Percentiles rank a stretch among this genome's conserved stretches.
Conservation (phyloP, 768 basidiomycete species). For the Galerina marginata region DNA sequence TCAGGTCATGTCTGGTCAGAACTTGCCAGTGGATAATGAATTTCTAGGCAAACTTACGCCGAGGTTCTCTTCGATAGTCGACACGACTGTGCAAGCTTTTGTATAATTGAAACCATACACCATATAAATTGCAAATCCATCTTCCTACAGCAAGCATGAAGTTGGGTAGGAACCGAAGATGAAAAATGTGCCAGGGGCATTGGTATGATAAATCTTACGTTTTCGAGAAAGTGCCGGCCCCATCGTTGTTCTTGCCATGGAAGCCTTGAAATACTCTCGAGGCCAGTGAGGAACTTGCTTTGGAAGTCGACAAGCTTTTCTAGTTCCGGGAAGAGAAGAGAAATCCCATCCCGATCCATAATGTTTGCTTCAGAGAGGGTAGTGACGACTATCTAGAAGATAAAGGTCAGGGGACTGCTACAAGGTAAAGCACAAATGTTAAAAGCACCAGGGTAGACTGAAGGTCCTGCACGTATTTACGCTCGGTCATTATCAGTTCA, state of each 20-base stretch:
- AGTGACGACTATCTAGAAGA: slow-evolving; percentile 81
- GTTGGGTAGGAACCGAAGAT: slow-evolving; percentile 45
- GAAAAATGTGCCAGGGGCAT: slow-evolving; percentile 46
- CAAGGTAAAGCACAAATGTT: slow-evolving; percentile 28
- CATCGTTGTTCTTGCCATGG: slow-evolving; percentile 87
- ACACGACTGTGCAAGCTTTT: slow-evolving; percentile 82
- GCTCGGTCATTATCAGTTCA: slow-evolving; percentile 94
- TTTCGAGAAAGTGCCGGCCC: slow-evolving; percentile 84
- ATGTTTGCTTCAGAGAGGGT: slow-evolving; percentile 81
- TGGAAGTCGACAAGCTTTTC: slow-evolving; percentile 97
- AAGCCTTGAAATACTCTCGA: slow-evolving; percentile 84
- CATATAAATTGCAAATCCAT: slow-evolving; percentile 94
- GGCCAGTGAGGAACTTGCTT: slow-evolving; percentile 87
- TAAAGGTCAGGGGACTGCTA: slow-evolving; percentile 21
- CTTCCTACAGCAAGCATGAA: slow-evolving; percentile 74
- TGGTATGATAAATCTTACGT: slow-evolving; percentile 57
- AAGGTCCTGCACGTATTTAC: slow-evolving; percentile 95
- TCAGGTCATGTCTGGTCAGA: slow-evolving; percentile 46
- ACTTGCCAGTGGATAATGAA: slow-evolving; percentile 25
- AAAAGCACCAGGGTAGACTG: slow-evolving; percentile 87
- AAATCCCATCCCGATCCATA: slow-evolving; percentile 94
- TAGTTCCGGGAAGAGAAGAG: slow-evolving; percentile 92
- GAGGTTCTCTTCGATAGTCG: slow-evolving; percentile 85
- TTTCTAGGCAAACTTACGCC: slow-evolving; percentile 59
- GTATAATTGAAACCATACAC: slow-evolving; percentile 97